These are phyloP conservation scores for Suhomyces taliae DNA, from an alignment of 1,139 yeast genomes.

Conservation along the genomic window DNA sequence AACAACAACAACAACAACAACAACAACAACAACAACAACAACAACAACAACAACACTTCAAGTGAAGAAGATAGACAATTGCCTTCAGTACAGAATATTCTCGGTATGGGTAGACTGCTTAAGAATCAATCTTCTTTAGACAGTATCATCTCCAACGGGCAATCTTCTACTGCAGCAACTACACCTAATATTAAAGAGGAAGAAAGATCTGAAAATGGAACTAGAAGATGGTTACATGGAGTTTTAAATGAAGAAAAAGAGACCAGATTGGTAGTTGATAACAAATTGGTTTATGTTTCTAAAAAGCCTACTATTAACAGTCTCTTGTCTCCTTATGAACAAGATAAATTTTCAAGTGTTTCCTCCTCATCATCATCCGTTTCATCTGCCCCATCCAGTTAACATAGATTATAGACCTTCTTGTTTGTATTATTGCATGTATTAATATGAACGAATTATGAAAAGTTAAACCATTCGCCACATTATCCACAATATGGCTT, in stretches of 20 bases:
- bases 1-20: too few relatives aligned
- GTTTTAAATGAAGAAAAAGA: constrained; percentile 10
- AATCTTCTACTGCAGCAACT: constrained; percentile 1
- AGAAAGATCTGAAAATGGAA: constrained; percentile 2
- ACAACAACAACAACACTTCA: constrained; percentile 1
- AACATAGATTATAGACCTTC: background rate
- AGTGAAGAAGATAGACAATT: constrained; percentile 7
- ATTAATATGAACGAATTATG: too few relatives aligned
- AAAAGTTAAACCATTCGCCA: too few relatives aligned
- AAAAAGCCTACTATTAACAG: constrained; percentile 40
- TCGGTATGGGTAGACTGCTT: constrained; percentile 6
- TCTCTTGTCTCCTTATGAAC: constrained; percentile 32
- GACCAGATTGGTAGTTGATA: background rate
- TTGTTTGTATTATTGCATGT: too few relatives aligned
- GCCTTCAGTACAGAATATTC: constrained; percentile 15
- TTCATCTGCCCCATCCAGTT: constrained; percentile 3
- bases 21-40: too few relatives aligned
- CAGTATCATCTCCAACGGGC: constrained; percentile 1
- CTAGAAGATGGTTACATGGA: constrained; percentile 16
- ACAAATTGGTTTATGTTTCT: constrained; percentile 12
- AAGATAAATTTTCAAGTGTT: constrained; percentile 19
- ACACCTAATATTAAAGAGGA: constrained; percentile 1
- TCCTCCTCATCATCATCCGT: constrained; percentile 5
- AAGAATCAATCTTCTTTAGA: constrained; percentile 6
- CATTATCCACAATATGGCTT: too few relatives aligned